A percentile compares a stretch with the other conserved stretches of the same genome.
These are phyloP conservation scores for Leishmania martiniquensis DNA, from an alignment of 208 protist species.

Conservation along the genomic window DNA sequence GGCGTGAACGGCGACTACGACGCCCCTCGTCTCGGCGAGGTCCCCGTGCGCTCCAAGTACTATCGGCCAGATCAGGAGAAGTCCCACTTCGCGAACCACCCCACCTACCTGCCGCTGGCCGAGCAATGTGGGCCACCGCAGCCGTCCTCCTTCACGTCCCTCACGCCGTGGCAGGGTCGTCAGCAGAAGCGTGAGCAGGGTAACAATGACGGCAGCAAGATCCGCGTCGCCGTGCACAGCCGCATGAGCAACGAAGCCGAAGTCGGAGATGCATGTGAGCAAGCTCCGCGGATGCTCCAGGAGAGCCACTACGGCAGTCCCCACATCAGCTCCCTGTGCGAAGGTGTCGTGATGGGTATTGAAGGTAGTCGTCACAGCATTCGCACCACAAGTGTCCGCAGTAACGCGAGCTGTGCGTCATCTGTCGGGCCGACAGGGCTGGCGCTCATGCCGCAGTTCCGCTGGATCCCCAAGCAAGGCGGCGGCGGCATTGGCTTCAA, in stretches of 20 bases:
- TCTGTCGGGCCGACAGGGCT: constrained; percentile 42
- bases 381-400: constrained; percentile 6
- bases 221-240: background rate
- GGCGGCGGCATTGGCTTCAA: constrained; percentile 36
- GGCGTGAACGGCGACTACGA: background rate
- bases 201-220: constrained; percentile 6
- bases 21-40: constrained; percentile 24
- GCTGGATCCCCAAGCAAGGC: constrained; percentile 40
- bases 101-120: constrained; percentile 24
- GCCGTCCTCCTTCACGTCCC: background rate
- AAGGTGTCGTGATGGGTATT: constrained; percentile 1
- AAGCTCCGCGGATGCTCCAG: background rate
- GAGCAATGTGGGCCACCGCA: constrained; percentile 21
- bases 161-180: background rate
- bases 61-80: constrained; percentile 20
- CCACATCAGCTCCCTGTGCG: background rate
- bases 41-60: constrained; percentile 37
- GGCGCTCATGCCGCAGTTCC: constrained; percentile 36
- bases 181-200: background rate
- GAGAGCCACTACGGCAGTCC: background rate
- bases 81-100: constrained; percentile 17
- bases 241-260: background rate
- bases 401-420: constrained; percentile 10
- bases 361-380: background rate
- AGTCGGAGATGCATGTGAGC: background rate